Evolutionary conservation across 352 stramenopile genomes (phyloP), one percentile per base, ranked within the genome.

Genomic region (Phytophthora sp.): DNA sequence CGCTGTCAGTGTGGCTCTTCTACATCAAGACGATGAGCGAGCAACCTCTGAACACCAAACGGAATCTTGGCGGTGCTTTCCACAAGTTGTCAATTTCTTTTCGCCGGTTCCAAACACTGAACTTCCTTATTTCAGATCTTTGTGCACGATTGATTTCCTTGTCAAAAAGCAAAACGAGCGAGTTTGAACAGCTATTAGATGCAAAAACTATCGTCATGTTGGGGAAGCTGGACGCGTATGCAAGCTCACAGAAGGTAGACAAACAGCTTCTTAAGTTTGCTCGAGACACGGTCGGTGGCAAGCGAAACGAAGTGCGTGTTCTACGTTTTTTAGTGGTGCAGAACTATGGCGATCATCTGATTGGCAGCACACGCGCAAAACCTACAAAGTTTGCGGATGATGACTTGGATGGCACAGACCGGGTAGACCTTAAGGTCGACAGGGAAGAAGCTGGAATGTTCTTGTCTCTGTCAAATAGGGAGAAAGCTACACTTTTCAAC

Each of bases 71-170:
- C 4, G 71, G 64, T 11, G 54, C 72, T 5, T 75, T 91, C 11
- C 68, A 81, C 38, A 80, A 86, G 32, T 41, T 78, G 34, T 74
- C 74, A 5, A 89, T 94, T 26, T 91, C 87, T 5, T 59, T 62
- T 32, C 82, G 84, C 17, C 84, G 87, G 20, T 94, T 76, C 53
- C 83, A 95, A 58, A 83, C 84, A 6, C 66, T 92, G 12, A 92
- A 92, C 46, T 83, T 89, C 35, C 41, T 95, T 34, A 89, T 95
- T 34, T 89, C 82, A 8, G 87, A 95, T 49, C 66, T 91, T 10
- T 94, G 84, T 42, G 72, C 70, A 10, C 86, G 86, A 11, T 51
- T 94, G 27, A 74, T 91, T 35, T 59, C 72, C 6, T 50, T 92
- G 3, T 69, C 73, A 0, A 89, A 83, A 28, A 69, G 64, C 43